Conservation (phyloP, 345 rosid genomes). For the Linum trigynum region DNA sequence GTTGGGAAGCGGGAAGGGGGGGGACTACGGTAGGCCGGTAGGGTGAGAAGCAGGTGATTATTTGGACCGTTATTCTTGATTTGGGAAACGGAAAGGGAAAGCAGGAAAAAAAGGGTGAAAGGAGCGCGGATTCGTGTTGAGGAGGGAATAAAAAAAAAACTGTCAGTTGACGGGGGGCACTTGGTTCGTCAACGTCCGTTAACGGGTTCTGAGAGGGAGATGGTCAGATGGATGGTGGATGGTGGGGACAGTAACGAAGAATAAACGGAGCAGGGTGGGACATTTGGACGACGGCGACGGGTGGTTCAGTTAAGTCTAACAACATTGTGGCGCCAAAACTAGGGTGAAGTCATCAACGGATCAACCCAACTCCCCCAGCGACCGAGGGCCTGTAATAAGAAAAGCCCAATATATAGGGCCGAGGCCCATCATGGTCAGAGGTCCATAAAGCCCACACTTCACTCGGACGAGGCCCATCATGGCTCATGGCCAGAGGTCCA, state of each 20-base stretch:
- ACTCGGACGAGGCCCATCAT: too few species aligned
- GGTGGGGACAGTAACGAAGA: background rate
- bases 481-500: too few species aligned
- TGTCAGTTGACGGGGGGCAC: background rate
- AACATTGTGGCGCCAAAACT: too few species aligned
- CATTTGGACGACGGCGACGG: too few species aligned
- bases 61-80: too few species aligned
- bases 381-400: too few species aligned
- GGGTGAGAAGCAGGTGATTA: background rate
- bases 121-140: background rate
- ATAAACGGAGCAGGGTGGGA: background rate
- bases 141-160: background rate
- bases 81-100: background rate
- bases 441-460: too few species aligned
- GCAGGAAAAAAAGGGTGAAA: background rate
- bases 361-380: too few species aligned
- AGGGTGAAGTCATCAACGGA: too few species aligned
- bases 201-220: background rate
- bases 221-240: background rate
- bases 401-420: too few species aligned
- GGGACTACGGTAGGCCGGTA: background rate
- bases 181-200: background rate
- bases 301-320: too few species aligned
- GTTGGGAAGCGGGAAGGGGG: background rate
- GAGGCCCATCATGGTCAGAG: too few species aligned